Percentiles rank a stretch among this genome's conserved stretches.
Evolutionary conservation across 805 yeast species (phyloP).

Genomic region (Wickerhamiella alocasiicola): DNA sequence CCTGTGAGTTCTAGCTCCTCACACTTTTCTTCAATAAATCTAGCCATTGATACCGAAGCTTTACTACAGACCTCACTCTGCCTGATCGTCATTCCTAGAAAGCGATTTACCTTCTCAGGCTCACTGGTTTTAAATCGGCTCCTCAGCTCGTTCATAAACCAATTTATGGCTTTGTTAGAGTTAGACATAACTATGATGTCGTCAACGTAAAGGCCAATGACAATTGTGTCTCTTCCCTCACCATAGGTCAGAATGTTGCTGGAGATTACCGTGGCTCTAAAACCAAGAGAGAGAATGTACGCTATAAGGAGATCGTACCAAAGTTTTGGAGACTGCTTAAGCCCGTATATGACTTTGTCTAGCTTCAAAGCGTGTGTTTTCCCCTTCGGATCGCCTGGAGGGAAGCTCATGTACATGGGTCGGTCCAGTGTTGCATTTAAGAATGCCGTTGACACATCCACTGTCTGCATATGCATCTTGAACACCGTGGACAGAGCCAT

Average conservation of each 20-base stretch:
- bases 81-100: not conserved
- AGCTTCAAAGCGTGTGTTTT: not conserved
- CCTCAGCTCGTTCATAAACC: not conserved
- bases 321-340: not conserved
- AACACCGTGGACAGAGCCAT: not conserved
- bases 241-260: not conserved
- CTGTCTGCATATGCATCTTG: not conserved
- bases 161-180: not conserved
- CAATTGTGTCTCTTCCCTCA: not conserved
- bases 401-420: not conserved
- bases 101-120: not conserved
- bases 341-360: not conserved
- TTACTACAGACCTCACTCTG: not conserved
- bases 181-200: not conserved
- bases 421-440: not conserved
- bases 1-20: not conserved
- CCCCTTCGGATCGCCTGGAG: not conserved
- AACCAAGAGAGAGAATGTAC: not conserved
- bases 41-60: not conserved
- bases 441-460: slow-evolving; percentile 3
- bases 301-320: not conserved
- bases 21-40: not conserved
- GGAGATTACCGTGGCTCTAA: not conserved
- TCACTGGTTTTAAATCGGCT: not conserved
- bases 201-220: not conserved